Conservation (phyloP, 2,329 filamentous ascomycete genomes). For the Alternaria longipes region DNA sequence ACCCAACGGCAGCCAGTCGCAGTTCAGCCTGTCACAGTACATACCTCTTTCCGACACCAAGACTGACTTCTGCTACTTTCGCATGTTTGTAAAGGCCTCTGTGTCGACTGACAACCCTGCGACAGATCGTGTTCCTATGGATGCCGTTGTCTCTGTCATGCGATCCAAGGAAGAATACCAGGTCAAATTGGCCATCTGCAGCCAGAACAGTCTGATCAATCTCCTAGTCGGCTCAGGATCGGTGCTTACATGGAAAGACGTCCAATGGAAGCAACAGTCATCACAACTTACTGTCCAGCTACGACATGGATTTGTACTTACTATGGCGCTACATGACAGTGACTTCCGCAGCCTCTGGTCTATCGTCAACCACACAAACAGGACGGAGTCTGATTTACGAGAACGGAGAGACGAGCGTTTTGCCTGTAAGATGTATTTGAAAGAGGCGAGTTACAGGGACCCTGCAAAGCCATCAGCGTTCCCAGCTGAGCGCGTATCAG, state of each 20-base stretch:
- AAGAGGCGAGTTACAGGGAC: constrained; percentile 83
- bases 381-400: constrained; percentile 75
- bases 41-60: constrained; percentile 80
- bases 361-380: constrained; percentile 84
- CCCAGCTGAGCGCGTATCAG: constrained; percentile 75
- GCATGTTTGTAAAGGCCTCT: constrained; percentile 77
- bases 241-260: constrained; percentile 78
- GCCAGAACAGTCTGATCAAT: constrained; percentile 80
- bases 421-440: constrained; percentile 74
- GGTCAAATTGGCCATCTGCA: constrained; percentile 77
- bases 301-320: constrained; percentile 78
- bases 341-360: constrained; percentile 83
- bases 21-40: constrained; percentile 66
- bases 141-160: constrained; percentile 78
- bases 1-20: constrained; percentile 56
- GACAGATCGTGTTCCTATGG: constrained; percentile 72
- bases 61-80: constrained; percentile 79
- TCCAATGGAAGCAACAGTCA: constrained; percentile 77
- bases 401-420: constrained; percentile 74
- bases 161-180: constrained; percentile 74
- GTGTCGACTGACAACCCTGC: constrained; percentile 75
- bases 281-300: constrained; percentile 73
- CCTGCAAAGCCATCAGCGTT: constrained; percentile 75
- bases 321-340: constrained; percentile 74
- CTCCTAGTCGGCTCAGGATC: constrained; percentile 75